Evolutionary conservation across 257 asterid species (phyloP).

Genomic region (Mentha longifolia): DNA sequence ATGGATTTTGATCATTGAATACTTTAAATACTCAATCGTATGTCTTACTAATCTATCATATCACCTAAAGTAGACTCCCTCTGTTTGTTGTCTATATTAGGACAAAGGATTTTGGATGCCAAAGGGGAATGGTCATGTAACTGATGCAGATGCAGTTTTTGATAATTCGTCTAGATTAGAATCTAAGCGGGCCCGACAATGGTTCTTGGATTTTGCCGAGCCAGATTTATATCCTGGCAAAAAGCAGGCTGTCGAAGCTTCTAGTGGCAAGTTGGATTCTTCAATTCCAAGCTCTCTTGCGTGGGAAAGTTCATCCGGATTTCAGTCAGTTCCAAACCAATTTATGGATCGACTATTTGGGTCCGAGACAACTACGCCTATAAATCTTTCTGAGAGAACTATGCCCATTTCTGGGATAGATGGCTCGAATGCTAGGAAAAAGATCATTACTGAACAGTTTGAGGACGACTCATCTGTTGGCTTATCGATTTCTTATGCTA

Average conservation of each 20-base stretch:
- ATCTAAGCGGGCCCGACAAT: constrained; percentile 65
- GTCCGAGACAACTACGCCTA: constrained; percentile 48
- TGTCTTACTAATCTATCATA: no score
- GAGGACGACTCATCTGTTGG: constrained; percentile 66
- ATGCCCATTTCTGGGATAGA: constrained; percentile 47
- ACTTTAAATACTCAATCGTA: no score
- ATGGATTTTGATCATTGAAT: no score
- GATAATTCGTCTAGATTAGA: constrained; percentile 65
- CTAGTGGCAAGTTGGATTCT: constrained; percentile 52
- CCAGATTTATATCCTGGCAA: constrained; percentile 69
- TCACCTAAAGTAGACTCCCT: no score
- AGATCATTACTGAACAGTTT: constrained; percentile 44
- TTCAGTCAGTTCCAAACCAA: constrained; percentile 54
- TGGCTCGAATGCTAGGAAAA: constrained; percentile 43
- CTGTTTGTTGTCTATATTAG: constrained; percentile 44
- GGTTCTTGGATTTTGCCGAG: constrained; percentile 66
- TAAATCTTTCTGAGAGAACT: constrained; percentile 43
- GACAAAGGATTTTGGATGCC: constrained; percentile 85
- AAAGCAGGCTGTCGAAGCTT: constrained; percentile 64
- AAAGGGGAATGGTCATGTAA: constrained; percentile 60
- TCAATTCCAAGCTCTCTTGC: constrained; percentile 50
- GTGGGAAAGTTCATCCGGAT: constrained; percentile 74
- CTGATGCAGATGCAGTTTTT: constrained; percentile 60
- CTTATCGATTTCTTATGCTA: constrained; percentile 67
- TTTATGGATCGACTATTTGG: constrained; percentile 75